These are phyloP conservation scores for Naganishia randhawae DNA, from an alignment of 768 basidiomycete genomes.

Conservation along the genomic window DNA sequence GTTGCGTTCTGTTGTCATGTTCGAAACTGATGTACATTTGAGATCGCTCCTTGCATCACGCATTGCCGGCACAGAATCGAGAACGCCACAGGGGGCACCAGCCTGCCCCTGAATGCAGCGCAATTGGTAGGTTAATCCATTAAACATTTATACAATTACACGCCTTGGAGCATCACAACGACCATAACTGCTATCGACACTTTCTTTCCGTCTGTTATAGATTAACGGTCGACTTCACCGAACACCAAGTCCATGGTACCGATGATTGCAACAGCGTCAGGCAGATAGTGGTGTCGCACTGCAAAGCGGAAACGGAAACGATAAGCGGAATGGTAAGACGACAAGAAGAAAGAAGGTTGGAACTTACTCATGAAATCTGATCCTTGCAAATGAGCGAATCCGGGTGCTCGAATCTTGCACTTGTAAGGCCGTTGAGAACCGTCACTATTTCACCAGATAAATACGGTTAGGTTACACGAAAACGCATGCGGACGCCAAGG, in stretches of 20 bases:
- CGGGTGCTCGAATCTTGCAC: conserved; percentile 94
- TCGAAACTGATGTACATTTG: too few relatives aligned
- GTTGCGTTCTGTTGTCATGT: too few relatives aligned
- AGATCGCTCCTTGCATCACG: too few relatives aligned
- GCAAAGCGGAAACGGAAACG: conserved; percentile 23
- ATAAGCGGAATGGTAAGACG: conserved; percentile 28
- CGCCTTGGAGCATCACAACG: not conserved
- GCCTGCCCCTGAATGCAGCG: too few relatives aligned
- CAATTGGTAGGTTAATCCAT: not conserved
- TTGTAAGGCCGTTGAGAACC: conserved; percentile 93
- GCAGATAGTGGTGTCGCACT: conserved; percentile 68
- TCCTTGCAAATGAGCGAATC: conserved; percentile 91
- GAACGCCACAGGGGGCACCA: too few relatives aligned
- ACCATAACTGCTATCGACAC: not conserved
- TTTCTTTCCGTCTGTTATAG: not conserved
- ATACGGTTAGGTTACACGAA: not conserved
- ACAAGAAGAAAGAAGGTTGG: not conserved
- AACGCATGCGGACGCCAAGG: not conserved
- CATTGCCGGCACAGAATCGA: too few relatives aligned
- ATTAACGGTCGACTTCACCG: conserved; percentile 34
- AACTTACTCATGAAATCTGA: conserved; percentile 76
- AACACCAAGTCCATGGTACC: conserved; percentile 78
- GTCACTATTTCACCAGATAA: conserved; percentile 60
- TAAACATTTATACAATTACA: conserved; percentile 2
- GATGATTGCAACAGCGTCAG: conserved; percentile 93